Conservation (phyloP, 176 grass and related monocot genomes). For the Bonia amplexicaulis region DNA sequence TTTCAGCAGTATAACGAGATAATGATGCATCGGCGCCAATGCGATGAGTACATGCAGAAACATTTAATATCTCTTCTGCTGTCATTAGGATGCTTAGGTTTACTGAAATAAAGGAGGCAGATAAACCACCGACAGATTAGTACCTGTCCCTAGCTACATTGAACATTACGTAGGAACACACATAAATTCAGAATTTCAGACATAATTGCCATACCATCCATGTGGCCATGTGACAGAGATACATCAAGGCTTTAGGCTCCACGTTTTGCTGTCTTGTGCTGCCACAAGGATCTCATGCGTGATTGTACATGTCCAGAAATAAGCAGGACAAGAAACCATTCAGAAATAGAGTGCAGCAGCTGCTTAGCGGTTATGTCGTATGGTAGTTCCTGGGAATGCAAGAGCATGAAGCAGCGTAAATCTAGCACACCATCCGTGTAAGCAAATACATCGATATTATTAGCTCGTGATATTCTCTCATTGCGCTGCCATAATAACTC, state of each 20-base stretch:
- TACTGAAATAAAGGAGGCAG: too few relatives aligned
- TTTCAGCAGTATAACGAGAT: not conserved
- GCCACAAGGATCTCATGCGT: not conserved
- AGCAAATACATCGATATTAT: too few relatives aligned
- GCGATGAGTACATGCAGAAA: not conserved
- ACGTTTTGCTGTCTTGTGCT: conserved; percentile 36
- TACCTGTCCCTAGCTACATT: not conserved
- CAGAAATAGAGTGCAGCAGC: conserved; percentile 2
- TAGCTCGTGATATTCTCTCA: too few relatives aligned
- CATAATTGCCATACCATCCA: conserved; percentile 17
- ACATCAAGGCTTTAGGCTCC: not conserved
- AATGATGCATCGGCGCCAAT: not conserved
- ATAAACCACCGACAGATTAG: not conserved
- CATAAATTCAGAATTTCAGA: not conserved
- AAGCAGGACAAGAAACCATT: not conserved
- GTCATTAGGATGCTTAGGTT: not conserved
- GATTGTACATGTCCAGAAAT: not conserved
- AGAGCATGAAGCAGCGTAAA: too few relatives aligned
- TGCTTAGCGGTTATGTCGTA: not conserved
- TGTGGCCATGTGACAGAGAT: not conserved
- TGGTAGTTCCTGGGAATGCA: too few relatives aligned
- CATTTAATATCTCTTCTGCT: not conserved
- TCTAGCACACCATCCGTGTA: too few relatives aligned
- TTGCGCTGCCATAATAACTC: too few relatives aligned
- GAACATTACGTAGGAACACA: not conserved